phyloP scores from a whole-genome alignment of 1,284 basidiomycete genomes.

The Ceratobasidium sp. region DNA sequence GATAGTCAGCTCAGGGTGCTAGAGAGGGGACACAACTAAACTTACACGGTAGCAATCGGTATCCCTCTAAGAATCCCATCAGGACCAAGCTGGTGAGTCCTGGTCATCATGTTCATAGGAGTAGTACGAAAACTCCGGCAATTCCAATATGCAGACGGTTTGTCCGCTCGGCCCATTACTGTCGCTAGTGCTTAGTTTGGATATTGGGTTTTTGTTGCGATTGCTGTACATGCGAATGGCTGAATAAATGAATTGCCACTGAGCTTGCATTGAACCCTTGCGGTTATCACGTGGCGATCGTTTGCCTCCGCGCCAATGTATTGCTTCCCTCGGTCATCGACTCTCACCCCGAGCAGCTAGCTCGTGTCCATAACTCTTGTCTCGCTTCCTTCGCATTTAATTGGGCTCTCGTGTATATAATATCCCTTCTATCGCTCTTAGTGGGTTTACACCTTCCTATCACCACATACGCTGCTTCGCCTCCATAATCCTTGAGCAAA shows the following conservation, averaged over 20 bases:
- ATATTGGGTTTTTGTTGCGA: background rate
- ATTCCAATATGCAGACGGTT: constrained; percentile 85
- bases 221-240: background rate
- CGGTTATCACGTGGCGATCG: background rate
- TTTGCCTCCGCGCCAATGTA: background rate
- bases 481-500: background rate
- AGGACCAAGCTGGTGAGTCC: too few relatives aligned
- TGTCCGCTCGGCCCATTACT: constrained; percentile 52
- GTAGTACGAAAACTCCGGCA: constrained; percentile 90
- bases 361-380: background rate
- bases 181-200: constrained; percentile 16
- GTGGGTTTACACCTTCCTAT: background rate
- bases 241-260: background rate
- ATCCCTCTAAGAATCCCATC: constrained; percentile 32
- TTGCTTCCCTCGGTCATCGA: constrained; percentile 27
- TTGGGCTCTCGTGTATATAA: background rate
- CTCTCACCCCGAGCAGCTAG: background rate
- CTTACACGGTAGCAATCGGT: constrained; percentile 27
- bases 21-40: too few relatives aligned
- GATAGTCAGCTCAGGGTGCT: background rate
- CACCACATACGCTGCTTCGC: background rate
- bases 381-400: background rate
- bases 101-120: constrained; percentile 47
- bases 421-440: background rate
- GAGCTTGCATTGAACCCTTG: background rate